phyloP scores from a whole-genome alignment of 23 red algal species.

The Gracilaria gracilis region DNA sequence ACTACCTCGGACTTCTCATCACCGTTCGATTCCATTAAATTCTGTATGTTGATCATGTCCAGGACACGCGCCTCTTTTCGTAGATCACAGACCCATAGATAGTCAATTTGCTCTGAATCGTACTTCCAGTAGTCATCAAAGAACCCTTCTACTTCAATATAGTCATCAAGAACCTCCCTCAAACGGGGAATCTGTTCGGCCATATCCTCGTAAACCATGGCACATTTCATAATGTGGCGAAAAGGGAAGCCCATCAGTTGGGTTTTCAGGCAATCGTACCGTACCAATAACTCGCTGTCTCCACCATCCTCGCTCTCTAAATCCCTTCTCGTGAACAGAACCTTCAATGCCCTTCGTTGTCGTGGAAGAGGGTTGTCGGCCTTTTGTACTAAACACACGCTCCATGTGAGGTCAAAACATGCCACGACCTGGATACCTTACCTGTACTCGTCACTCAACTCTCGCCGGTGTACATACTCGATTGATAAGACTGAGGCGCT shows the following conservation, averaged over 20 bases:
- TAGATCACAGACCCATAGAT: not conserved
- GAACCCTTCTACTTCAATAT: not conserved
- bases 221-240: not conserved
- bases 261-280: not conserved
- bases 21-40: not conserved
- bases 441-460: not conserved
- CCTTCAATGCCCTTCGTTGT: not conserved
- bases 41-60: not conserved
- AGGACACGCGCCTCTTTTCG: not conserved
- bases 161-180: not conserved
- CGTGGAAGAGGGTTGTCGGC: too few relatives aligned
- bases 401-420: too few relatives aligned
- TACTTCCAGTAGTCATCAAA: constrained; percentile 7
- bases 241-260: not conserved
- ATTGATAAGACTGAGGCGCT: not conserved
- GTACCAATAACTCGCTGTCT: not conserved
- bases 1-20: not conserved
- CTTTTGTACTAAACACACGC: too few relatives aligned
- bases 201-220: not conserved
- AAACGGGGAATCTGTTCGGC: not conserved
- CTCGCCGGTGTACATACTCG: not conserved
- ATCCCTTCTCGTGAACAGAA: not conserved
- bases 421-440: not conserved
- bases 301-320: not conserved
- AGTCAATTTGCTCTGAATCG: not conserved